Base-by-base conservation (phyloP, 192 early-diverging fungal genomes). In the Dissophora globulifera region DNA sequence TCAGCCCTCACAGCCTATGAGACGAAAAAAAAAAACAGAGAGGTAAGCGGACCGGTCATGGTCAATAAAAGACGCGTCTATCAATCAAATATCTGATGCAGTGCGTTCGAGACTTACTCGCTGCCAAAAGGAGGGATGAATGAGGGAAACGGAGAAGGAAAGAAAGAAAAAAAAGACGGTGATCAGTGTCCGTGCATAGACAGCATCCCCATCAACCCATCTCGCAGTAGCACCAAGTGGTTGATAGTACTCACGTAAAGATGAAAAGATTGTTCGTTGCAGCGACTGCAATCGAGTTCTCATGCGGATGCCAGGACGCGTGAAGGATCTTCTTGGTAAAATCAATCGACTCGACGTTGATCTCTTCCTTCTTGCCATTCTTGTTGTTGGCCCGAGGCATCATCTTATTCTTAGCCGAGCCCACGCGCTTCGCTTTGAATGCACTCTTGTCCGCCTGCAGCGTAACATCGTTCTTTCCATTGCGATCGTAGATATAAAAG, bases 211-310 rank as follows among this genome's bases (percentile, higher is more conserved):
- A n/a, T n/a, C n/a, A n/a, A n/a, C n/a, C n/a, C n/a, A n/a, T n/a
- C n/a, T n/a, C n/a, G n/a, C n/a, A n/a, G n/a, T n/a, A n/a, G n/a
- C n/a, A n/a, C n/a, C n/a, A n/a, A n/a, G n/a, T n/a, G n/a, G n/a
- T n/a, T n/a, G n/a, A n/a, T n/a, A n/a, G n/a, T n/a, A 72, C 70
- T 29, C 65, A 86, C 84, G 92, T 92, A 82, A 95, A 95, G 65
- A 95, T 93, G 72, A 99, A 99, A 61, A 99, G 89, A 79, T 98
- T 99, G 87, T 99, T 99, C 33, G 98, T 99, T 22, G 98, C 98
- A 41, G 98, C 98, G 46, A 98, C 91, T 17, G 98, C 95, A 47
- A 98, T 91, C 17, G 95, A 95, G 81, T 98, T 98, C 80, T 99
- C 98, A 58, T 89, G 89, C 42, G 98, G 98, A 87, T 99, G 98